Evolutionary conservation across 1,139 yeast genomes (phyloP).

Genomic region (Entelexis paramagnoliae): DNA sequence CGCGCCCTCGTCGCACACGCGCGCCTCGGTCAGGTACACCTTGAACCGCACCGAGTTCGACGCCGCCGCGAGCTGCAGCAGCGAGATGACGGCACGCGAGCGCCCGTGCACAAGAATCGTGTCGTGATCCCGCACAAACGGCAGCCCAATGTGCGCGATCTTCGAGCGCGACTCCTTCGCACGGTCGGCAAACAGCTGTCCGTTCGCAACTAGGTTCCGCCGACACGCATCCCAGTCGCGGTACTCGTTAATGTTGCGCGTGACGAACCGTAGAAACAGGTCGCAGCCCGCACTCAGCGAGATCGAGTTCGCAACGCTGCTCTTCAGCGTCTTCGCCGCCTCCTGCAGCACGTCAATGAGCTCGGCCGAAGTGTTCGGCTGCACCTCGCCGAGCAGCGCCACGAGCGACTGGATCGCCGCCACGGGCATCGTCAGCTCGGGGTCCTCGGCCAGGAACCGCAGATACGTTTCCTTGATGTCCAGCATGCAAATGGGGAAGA

Average conservation of each 20-base stretch:
- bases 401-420: conserved; percentile 96
- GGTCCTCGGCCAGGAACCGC: conserved; percentile 69
- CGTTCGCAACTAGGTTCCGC: conserved; percentile 81
- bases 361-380: conserved; percentile 79
- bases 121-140: conserved; percentile 89
- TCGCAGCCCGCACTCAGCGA: conserved; percentile 97
- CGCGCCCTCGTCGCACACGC: conserved; percentile 75
- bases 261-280: conserved; percentile 83
- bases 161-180: conserved; percentile 83
- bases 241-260: conserved; percentile 76
- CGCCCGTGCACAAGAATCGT: conserved; percentile 79
- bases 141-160: conserved; percentile 79
- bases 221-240: conserved; percentile 91
- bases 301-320: conserved; percentile 78
- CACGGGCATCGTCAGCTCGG: conserved; percentile 97
- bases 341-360: conserved; percentile 68
- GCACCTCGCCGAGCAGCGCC: conserved; percentile 65
- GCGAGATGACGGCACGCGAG: conserved; percentile 78
- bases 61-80: conserved; percentile 64
- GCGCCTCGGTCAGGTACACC: conserved; percentile 85
- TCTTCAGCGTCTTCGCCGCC: conserved; percentile 63
- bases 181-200: conserved; percentile 80
- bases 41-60: conserved; percentile 63
- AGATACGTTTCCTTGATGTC: conserved; percentile 76
- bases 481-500: conserved; percentile 27